phyloP scores from a whole-genome alignment of 306 rosid species.

The Boehmeria nivea region DNA sequence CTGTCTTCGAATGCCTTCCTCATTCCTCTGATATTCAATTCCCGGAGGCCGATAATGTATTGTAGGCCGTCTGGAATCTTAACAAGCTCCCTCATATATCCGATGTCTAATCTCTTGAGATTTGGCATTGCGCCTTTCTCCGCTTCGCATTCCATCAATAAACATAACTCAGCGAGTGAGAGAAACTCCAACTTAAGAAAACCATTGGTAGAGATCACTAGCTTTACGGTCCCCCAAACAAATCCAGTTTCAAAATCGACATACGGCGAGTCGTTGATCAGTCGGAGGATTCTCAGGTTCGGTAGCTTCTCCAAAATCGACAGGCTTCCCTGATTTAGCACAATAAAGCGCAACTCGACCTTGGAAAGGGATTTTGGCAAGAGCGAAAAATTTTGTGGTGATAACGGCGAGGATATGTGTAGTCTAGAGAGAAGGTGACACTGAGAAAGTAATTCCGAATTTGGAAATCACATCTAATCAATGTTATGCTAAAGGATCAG shows the following conservation, averaged over 20 bases:
- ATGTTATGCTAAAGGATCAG: background rate
- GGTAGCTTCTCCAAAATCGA: background rate
- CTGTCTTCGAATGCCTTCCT: conserved; percentile 25
- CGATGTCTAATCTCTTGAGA: background rate
- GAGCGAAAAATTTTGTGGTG: background rate
- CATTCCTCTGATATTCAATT: conserved; percentile 39
- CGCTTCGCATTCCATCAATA: too few relatives aligned
- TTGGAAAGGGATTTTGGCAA: background rate
- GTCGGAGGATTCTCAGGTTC: background rate
- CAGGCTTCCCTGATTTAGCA: background rate
- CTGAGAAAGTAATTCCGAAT: background rate
- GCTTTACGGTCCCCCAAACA: background rate
- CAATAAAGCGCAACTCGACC: background rate
- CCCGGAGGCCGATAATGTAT: conserved; percentile 22
- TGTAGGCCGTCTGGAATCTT: background rate
- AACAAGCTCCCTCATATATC: background rate
- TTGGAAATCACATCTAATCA: background rate
- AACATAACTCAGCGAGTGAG: background rate
- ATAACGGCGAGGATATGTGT: background rate
- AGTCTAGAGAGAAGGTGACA: background rate
- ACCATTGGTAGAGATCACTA: background rate
- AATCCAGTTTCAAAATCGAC: too few relatives aligned
- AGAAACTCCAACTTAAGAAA: background rate
- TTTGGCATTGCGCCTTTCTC: background rate
- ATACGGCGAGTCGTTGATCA: background rate